Percentiles rank a stretch among this genome's conserved stretches.
Conservation (phyloP, 192 early-diverging fungal species). For the Geranomyces michiganensis region DNA sequence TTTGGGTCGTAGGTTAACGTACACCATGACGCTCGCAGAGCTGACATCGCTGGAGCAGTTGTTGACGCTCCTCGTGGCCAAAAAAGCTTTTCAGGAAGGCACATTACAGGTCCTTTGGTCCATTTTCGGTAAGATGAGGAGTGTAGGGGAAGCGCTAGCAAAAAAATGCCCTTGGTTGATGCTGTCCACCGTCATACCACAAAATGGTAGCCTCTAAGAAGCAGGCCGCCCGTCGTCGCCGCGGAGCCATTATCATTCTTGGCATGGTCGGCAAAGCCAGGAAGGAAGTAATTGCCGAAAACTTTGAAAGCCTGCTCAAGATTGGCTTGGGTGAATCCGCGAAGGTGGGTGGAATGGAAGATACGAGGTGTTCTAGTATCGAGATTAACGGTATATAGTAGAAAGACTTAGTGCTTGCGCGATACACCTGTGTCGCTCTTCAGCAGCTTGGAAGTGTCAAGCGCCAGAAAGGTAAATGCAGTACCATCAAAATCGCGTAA, state of each 20-base stretch:
- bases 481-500: not conserved
- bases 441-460: constrained; percentile 73
- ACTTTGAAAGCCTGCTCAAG: constrained; percentile 79
- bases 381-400: too few relatives aligned
- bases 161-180: too few relatives aligned
- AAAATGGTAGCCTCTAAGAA: constrained; percentile 47
- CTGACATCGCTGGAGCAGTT: constrained; percentile 94
- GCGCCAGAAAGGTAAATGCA: constrained; percentile 63
- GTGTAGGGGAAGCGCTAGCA: too few relatives aligned
- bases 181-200: not conserved
- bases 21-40: constrained; percentile 86
- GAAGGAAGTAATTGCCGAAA: constrained; percentile 79
- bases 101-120: constrained; percentile 84
- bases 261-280: constrained; percentile 91
- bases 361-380: constrained; percentile 2
- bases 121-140: constrained; percentile 45
- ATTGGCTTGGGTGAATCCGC: constrained; percentile 87
- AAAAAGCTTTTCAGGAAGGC: constrained; percentile 60
- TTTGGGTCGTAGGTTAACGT: constrained; percentile 67
- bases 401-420: constrained; percentile 80
- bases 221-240: constrained; percentile 71
- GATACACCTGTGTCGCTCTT: constrained; percentile 90
- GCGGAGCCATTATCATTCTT: constrained; percentile 89
- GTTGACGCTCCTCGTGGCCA: constrained; percentile 75
- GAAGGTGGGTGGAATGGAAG: too few relatives aligned